These are phyloP conservation scores for Zea luxurians DNA, from an alignment of 176 grass and related monocot genomes.

Conservation along the genomic window DNA sequence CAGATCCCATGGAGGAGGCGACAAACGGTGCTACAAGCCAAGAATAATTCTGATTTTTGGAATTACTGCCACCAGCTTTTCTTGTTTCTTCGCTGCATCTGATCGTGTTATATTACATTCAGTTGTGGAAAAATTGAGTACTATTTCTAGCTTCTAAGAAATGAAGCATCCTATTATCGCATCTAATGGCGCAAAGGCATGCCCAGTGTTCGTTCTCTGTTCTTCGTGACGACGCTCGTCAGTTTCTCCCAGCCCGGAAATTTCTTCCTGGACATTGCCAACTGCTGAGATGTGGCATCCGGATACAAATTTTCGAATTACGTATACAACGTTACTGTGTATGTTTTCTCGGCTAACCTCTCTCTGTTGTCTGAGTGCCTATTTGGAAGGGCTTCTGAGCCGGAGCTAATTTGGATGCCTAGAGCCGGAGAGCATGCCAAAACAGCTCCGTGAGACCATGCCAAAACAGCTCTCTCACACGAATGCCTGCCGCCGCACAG, in stretches of 20 bases:
- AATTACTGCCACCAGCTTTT: slow-evolving; percentile 39
- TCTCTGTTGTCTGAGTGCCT: too few relatives aligned
- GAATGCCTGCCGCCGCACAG: too few relatives aligned
- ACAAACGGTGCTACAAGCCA: slow-evolving; percentile 51
- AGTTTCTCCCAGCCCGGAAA: background rate
- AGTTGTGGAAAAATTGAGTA: slow-evolving; percentile 49
- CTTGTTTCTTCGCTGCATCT: slow-evolving; percentile 45
- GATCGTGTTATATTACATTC: slow-evolving; percentile 54
- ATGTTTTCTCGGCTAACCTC: too few relatives aligned
- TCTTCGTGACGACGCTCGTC: background rate
- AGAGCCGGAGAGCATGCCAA: too few relatives aligned
- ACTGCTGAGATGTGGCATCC: too few relatives aligned
- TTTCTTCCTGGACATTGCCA: background rate
- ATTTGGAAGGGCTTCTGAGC: too few relatives aligned
- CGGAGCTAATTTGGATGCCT: too few relatives aligned
- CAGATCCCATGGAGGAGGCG: slow-evolving; percentile 70
- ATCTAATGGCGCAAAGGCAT: slow-evolving; percentile 28
- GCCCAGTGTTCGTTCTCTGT: background rate
- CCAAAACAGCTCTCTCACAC: too few relatives aligned
- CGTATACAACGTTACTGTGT: too few relatives aligned
- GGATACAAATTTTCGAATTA: background rate
- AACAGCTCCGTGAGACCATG: too few relatives aligned
- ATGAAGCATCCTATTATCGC: slow-evolving; percentile 30
- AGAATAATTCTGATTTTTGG: slow-evolving; percentile 51
- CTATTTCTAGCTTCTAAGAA: slow-evolving; percentile 29